A percentile compares a stretch with the other conserved stretches of the same genome.
Evolutionary conservation across 2,329 filamentous ascomycete species (phyloP).

Genomic region (Cladosporium phlei): DNA sequence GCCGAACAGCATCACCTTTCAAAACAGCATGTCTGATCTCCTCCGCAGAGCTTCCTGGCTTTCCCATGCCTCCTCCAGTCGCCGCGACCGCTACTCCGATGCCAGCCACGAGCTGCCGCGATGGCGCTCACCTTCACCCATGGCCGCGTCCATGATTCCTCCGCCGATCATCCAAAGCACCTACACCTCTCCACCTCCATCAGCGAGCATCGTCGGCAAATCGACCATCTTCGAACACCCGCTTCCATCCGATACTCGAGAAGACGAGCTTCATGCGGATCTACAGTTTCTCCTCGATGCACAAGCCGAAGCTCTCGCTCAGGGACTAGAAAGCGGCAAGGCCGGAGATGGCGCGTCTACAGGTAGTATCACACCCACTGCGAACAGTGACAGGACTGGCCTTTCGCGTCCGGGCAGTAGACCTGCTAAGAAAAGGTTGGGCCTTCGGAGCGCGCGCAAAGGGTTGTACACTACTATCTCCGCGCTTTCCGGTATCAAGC

Average conservation of each 20-base stretch:
- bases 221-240: conserved; percentile 43
- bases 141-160: conserved; percentile 31
- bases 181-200: conserved; percentile 17
- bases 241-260: conserved; percentile 36
- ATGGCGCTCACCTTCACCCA: conserved; percentile 31
- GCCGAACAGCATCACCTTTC: neutral
- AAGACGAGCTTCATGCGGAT: conserved; percentile 52
- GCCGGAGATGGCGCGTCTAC: conserved; percentile 44
- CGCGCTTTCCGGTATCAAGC: conserved; percentile 61
- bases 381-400: conserved; percentile 32
- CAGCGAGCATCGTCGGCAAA: conserved; percentile 20
- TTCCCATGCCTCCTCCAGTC: conserved; percentile 22
- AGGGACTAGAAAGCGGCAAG: conserved; percentile 40
- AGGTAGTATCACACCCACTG: conserved; percentile 47
- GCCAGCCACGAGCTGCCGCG: conserved; percentile 27
- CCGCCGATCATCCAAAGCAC: conserved; percentile 33
- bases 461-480: conserved; percentile 61
- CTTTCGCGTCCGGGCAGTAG: conserved; percentile 41
- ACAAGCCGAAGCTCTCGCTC: conserved; percentile 54
- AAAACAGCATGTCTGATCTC: conserved; percentile 16
- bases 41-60: conserved; percentile 27
- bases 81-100: conserved; percentile 9
- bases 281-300: conserved; percentile 57
- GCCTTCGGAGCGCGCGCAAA: conserved; percentile 59
- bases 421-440: conserved; percentile 47